phyloP scores from a whole-genome alignment of 768 basidiomycete species.

The Tylopilus sp. region DNA sequence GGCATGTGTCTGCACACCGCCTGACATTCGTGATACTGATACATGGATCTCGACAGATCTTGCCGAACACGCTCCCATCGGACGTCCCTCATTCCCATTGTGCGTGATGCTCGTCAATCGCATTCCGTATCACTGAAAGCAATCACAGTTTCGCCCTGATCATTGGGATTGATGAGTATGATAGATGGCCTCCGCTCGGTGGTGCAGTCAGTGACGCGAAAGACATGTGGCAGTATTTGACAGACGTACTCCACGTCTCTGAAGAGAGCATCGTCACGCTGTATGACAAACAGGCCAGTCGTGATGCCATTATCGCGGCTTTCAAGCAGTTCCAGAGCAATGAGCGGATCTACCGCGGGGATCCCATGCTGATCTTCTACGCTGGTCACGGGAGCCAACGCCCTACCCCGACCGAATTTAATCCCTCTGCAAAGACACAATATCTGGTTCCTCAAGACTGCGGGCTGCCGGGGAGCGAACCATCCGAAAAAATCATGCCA shows the following conservation, averaged over 20 bases:
- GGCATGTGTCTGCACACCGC: neutral
- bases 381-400: constrained; percentile 41
- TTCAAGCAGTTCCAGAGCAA: constrained; percentile 25
- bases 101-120: neutral
- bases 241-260: constrained; percentile 28
- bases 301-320: constrained; percentile 31
- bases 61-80: neutral
- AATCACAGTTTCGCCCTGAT: constrained; percentile 34
- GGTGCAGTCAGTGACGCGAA: constrained; percentile 34
- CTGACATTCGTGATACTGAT: neutral
- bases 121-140: too few relatives aligned
- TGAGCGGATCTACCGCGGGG: constrained; percentile 24
- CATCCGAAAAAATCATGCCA: neutral
- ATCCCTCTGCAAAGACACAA: constrained; percentile 20
- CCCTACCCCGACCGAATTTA: constrained; percentile 28
- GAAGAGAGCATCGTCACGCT: constrained; percentile 34
- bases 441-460: constrained; percentile 34
- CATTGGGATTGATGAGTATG: constrained; percentile 43
- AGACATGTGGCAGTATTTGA: constrained; percentile 34
- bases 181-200: constrained; percentile 23
- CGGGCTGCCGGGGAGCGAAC: neutral
- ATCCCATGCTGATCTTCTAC: constrained; percentile 42
- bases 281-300: constrained; percentile 36
- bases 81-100: neutral
- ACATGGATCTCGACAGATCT: neutral